Evolutionary conservation across 176 grass and related monocot genomes (phyloP).

Genomic region (Cocos nucifera): DNA sequence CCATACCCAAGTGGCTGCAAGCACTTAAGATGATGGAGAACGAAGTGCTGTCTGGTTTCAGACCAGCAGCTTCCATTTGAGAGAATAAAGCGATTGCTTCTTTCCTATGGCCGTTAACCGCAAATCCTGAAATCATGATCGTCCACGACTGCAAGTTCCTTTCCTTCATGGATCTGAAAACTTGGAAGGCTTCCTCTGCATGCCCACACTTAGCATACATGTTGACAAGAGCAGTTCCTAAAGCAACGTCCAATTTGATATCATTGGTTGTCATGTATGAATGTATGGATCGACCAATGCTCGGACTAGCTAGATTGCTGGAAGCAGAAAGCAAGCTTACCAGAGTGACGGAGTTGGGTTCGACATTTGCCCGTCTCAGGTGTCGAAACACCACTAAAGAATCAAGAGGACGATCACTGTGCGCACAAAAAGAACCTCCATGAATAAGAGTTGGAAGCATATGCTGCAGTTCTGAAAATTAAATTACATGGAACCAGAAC

Average conservation of each 20-base stretch:
- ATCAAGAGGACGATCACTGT: conserved; percentile 13
- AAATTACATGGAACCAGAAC: too few relatives aligned
- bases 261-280: conserved; percentile 10
- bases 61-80: conserved; percentile 14
- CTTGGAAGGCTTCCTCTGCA: conserved; percentile 12
- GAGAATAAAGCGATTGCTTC: conserved; percentile 16
- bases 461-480: too few relatives aligned
- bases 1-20: conserved; percentile 24
- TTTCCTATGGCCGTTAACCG: conserved; percentile 6
- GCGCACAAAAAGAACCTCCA: background rate
- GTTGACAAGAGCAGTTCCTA: conserved; percentile 18
- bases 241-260: conserved; percentile 15
- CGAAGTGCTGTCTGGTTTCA: conserved; percentile 23
- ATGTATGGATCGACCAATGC: conserved; percentile 17
- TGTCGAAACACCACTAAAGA: conserved; percentile 13
- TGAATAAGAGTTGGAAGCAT: background rate
- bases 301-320: conserved; percentile 2
- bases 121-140: conserved; percentile 23
- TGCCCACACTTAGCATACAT: conserved; percentile 28
- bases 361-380: conserved; percentile 7
- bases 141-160: conserved; percentile 21
- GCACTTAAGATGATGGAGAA: conserved; percentile 25
- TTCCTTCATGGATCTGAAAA: conserved; percentile 19
- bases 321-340: conserved; percentile 24
- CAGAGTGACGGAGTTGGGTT: conserved; percentile 22